Evolutionary conservation across 345 rosid genomes (phyloP).

Genomic region (Clausena lansium): DNA sequence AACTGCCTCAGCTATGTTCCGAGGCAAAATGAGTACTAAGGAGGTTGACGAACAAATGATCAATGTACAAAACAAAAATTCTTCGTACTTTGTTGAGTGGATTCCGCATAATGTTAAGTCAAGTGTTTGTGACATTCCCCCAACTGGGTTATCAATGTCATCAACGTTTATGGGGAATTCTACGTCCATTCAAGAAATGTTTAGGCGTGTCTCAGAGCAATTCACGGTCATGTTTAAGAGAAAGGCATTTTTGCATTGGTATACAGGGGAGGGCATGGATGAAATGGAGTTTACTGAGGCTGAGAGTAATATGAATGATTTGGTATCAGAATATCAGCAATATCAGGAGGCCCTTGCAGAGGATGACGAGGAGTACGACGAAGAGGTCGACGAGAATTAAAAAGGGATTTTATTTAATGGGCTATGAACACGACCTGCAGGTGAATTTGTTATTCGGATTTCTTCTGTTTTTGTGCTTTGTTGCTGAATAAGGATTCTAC

Average conservation of each 20-base stretch:
- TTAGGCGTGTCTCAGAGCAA: slow-evolving; percentile 57
- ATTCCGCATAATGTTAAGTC: slow-evolving; percentile 71
- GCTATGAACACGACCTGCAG: slow-evolving; percentile 2
- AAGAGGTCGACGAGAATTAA: slow-evolving; percentile 49
- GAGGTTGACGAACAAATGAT: slow-evolving; percentile 93
- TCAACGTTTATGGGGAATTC: slow-evolving; percentile 83
- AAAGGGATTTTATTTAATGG: background rate
- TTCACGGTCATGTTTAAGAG: slow-evolving; percentile 61
- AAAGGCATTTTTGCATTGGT: slow-evolving; percentile 76
- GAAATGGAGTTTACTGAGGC: slow-evolving; percentile 98
- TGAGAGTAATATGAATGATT: slow-evolving; percentile 86
- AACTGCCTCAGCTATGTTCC: slow-evolving; percentile 86
- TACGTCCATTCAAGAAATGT: slow-evolving; percentile 68
- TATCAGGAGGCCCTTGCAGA: slow-evolving; percentile 80
- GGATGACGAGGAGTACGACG: slow-evolving; percentile 52
- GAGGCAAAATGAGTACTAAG: slow-evolving; percentile 92
- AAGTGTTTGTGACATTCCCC: slow-evolving; percentile 76
- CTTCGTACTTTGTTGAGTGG: slow-evolving; percentile 81
- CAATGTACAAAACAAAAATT: slow-evolving; percentile 92
- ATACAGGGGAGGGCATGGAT: slow-evolving; percentile 95
- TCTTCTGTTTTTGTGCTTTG: background rate
- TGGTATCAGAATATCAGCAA: slow-evolving; percentile 88
- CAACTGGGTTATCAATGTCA: slow-evolving; percentile 69
- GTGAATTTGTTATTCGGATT: background rate
- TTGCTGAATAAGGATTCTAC: slow-evolving; percentile 26